phyloP scores from a whole-genome alignment of 2,329 filamentous ascomycete species.

The Colletotrichum paranaense region DNA sequence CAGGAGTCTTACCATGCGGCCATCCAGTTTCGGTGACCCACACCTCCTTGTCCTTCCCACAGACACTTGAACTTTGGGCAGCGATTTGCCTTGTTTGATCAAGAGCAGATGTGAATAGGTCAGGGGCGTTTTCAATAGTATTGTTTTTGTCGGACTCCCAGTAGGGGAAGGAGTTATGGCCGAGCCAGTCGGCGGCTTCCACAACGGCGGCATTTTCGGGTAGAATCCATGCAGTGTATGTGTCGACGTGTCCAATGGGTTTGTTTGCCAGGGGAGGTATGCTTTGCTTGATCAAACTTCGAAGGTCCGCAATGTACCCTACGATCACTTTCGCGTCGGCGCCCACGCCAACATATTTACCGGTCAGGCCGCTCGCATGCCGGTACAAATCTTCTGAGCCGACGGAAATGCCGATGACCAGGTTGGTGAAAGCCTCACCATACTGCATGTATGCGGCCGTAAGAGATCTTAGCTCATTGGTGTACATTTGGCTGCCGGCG shows the following conservation, averaged over 20 bases:
- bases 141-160: constrained; percentile 54
- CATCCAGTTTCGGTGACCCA: constrained; percentile 68
- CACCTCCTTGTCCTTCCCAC: constrained; percentile 54
- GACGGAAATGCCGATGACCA: constrained; percentile 64
- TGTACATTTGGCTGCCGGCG: constrained; percentile 40
- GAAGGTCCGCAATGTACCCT: constrained; percentile 49
- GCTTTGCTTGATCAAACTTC: constrained; percentile 37
- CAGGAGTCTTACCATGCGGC: constrained; percentile 52
- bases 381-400: constrained; percentile 69
- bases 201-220: constrained; percentile 56
- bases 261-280: constrained; percentile 41
- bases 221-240: constrained; percentile 64
- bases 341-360: constrained; percentile 11
- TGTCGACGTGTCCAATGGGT: constrained; percentile 67
- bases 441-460: constrained; percentile 57
- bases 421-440: constrained; percentile 53
- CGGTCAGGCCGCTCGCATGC: not conserved
- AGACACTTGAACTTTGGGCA: constrained; percentile 46
- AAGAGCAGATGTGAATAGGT: constrained; percentile 53
- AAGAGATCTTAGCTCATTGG: constrained; percentile 62
- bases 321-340: constrained; percentile 60
- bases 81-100: constrained; percentile 42
- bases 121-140: constrained; percentile 49
- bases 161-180: constrained; percentile 66
- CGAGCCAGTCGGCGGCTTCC: constrained; percentile 62